These are phyloP conservation scores for Debaryomycetaceae sp. DNA, from an alignment of 1,139 yeast genomes.

Conservation along the genomic window DNA sequence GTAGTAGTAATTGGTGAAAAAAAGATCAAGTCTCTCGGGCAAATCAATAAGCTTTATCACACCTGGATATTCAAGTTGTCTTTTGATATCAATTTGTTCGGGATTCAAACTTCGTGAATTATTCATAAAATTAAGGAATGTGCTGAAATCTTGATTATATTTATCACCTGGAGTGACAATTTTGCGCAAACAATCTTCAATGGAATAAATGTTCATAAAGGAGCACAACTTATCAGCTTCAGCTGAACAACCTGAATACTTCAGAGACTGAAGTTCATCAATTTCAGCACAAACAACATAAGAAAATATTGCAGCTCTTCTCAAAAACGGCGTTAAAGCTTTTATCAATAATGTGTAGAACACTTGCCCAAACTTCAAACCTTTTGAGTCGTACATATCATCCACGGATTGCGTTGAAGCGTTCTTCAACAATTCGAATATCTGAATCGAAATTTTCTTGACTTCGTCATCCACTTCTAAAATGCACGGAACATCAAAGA, in stretches of 20 bases:
- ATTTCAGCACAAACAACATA: slow-evolving; percentile 55
- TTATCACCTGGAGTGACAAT: slow-evolving; percentile 8
- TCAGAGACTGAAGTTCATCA: slow-evolving; percentile 27
- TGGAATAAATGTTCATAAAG: slow-evolving; percentile 49
- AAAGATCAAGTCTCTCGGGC: slow-evolving; percentile 67
- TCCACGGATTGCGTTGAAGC: slow-evolving; percentile 7
- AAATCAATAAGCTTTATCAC: slow-evolving; percentile 53
- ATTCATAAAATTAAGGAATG: slow-evolving; percentile 14
- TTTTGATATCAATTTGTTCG: slow-evolving; percentile 12
- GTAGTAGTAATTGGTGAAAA: slow-evolving; percentile 59
- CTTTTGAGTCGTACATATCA: slow-evolving; percentile 11
- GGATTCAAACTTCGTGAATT: slow-evolving; percentile 2
- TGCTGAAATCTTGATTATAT: slow-evolving; percentile 17
- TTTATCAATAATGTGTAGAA: slow-evolving; percentile 56
- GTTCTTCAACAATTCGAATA: slow-evolving; percentile 12
- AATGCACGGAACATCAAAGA: slow-evolving; percentile 34
- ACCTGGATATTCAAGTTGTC: slow-evolving; percentile 63
- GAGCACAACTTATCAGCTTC: slow-evolving; percentile 60
- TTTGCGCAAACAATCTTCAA: slow-evolving; percentile 13
- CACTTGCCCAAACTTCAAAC: slow-evolving; percentile 28
- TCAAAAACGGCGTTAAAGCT: slow-evolving; percentile 61
- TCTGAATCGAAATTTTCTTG: slow-evolving; percentile 7
- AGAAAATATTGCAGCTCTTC: slow-evolving; percentile 62
- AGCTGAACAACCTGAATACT: slow-evolving; percentile 20
- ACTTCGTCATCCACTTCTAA: slow-evolving; percentile 18